A percentile compares a stretch with the other conserved stretches of the same genome.
Conservation (phyloP, 192 early-diverging fungal genomes). For the Spizellomyces punctatus region DNA sequence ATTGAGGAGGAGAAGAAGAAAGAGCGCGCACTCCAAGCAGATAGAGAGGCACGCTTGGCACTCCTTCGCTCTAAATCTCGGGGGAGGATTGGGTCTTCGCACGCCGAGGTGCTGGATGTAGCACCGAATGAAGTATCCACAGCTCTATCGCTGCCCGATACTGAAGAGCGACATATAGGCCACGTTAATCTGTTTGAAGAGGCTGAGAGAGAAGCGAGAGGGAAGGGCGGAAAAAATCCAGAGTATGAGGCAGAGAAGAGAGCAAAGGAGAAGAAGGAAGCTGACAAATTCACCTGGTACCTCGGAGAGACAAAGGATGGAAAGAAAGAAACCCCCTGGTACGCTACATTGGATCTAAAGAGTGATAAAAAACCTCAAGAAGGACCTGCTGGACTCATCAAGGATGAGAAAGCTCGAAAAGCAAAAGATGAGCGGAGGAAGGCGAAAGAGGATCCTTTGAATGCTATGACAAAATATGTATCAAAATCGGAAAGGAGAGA, state of each 20-base stretch:
- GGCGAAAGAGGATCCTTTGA: conserved; percentile 15
- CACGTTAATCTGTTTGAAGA: conserved; percentile 68
- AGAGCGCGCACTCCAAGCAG: conserved; percentile 56
- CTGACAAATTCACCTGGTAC: conserved; percentile 67
- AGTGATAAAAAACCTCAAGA: background rate
- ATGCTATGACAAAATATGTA: background rate
- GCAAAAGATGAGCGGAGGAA: conserved; percentile 16
- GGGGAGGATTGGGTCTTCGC: conserved; percentile 6
- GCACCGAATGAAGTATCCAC: background rate
- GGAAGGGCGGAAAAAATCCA: conserved; percentile 39
- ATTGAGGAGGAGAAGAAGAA: conserved; percentile 53
- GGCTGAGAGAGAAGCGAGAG: conserved; percentile 45
- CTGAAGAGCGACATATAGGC: background rate
- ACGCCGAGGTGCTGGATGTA: background rate
- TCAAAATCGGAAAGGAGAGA: background rate
- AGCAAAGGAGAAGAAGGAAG: conserved; percentile 55
- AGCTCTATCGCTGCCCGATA: background rate
- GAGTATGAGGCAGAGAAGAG: conserved; percentile 60
- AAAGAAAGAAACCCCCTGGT: conserved; percentile 38
- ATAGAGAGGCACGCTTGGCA: conserved; percentile 61
- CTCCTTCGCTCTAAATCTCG: conserved; percentile 53
- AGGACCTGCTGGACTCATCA: background rate
- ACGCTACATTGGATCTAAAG: conserved; percentile 27
- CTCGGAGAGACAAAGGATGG: conserved; percentile 47
- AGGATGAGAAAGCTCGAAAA: background rate